phyloP scores from a whole-genome alignment of 2,329 filamentous ascomycete genomes.

The Bimuria novae-zelandiae region DNA sequence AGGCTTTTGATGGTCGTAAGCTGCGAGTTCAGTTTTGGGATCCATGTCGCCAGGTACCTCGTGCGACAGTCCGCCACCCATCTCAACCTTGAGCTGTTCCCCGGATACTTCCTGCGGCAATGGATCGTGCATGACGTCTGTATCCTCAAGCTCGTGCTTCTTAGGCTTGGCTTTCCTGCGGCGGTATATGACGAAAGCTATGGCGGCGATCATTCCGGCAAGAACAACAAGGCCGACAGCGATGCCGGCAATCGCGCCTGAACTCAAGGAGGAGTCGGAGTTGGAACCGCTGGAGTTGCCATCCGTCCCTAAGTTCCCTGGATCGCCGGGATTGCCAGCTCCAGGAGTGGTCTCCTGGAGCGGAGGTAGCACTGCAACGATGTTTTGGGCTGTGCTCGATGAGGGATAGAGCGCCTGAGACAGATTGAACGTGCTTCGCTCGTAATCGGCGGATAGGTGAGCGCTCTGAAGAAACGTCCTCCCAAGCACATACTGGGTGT shows the following conservation, averaged over 20 bases:
- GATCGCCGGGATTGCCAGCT: constrained; percentile 5
- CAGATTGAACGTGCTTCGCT: constrained; percentile 31
- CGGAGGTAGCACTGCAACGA: constrained; percentile 36
- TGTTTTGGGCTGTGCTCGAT: constrained; percentile 46
- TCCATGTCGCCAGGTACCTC: constrained; percentile 22
- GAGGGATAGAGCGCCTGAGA: constrained; percentile 59
- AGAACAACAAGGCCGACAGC: constrained; percentile 26
- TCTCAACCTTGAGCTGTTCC: constrained; percentile 18
- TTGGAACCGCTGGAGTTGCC: neutral
- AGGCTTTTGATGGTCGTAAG: constrained; percentile 18
- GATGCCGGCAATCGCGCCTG: constrained; percentile 33
- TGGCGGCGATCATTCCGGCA: neutral
- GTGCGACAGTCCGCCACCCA: constrained; percentile 19
- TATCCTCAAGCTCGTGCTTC: constrained; percentile 20
- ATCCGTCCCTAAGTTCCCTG: neutral
- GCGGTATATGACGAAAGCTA: constrained; percentile 22
- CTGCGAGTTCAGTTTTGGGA: constrained; percentile 17
- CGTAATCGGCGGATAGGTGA: constrained; percentile 48
- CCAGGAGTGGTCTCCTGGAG: constrained; percentile 7
- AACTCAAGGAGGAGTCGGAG: constrained; percentile 15
- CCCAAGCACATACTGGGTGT: constrained; percentile 45
- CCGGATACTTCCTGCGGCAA: constrained; percentile 15
- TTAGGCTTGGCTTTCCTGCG: constrained; percentile 12
- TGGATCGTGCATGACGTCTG: constrained; percentile 10
- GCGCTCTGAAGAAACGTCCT: constrained; percentile 49